phyloP scores from a whole-genome alignment of 768 basidiomycete species.

The Lactifluus volemus region DNA sequence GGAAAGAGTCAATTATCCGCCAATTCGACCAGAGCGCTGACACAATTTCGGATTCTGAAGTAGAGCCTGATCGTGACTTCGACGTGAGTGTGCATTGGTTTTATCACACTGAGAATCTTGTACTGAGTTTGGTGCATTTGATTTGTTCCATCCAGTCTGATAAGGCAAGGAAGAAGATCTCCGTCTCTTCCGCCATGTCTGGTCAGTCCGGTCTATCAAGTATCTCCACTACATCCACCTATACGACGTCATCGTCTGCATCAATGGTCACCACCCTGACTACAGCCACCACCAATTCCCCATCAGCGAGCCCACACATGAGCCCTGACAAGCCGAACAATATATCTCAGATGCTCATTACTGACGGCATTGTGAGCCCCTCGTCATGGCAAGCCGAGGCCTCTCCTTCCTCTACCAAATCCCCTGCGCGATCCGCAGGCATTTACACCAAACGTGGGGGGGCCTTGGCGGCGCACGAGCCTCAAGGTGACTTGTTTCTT shows the following conservation, averaged over 20 bases:
- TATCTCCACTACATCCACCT: constrained; percentile 3
- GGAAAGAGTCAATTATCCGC: background rate
- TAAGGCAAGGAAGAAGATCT: constrained; percentile 16
- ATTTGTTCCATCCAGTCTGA: background rate
- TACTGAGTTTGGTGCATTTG: background rate
- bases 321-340: background rate
- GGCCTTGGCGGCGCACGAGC: background rate
- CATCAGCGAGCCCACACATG: background rate
- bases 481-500: background rate
- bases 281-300: constrained; percentile 12
- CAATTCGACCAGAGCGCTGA: constrained; percentile 1
- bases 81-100: constrained; percentile 4
- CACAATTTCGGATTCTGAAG: constrained; percentile 16
- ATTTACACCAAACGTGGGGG: constrained; percentile 3
- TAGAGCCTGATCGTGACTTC: constrained; percentile 16
- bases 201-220: constrained; percentile 1
- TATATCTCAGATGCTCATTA: constrained; percentile 4
- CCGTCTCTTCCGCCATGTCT: constrained; percentile 9
- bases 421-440: background rate
- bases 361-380: background rate
- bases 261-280: constrained; percentile 10
- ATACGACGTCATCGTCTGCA: constrained; percentile 6
- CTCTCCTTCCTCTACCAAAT: background rate
- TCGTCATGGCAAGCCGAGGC: background rate
- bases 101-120: background rate